Base-by-base conservation (phyloP, 1,284 basidiomycete genomes). In the Ustilago lituana region DNA sequence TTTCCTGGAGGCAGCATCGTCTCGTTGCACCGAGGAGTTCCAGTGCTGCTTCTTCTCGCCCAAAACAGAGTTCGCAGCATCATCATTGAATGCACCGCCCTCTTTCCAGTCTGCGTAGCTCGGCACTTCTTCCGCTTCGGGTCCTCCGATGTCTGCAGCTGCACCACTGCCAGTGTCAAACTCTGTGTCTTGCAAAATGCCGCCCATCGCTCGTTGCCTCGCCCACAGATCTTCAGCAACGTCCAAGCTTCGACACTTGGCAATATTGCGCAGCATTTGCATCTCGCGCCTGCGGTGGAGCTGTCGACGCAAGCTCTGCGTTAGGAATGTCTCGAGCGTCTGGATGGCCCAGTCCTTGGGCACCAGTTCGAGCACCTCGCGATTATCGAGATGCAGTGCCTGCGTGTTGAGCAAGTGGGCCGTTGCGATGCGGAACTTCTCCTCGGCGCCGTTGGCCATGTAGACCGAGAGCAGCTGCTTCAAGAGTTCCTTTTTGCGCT, bases 391-490 rank as follows among this genome's bases (percentile, higher is more conserved):
- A 26, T 78, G 59, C 20, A 55, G 29, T 1, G 77, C 54, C 41
- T 78, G 69, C 17, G 66, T 70, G 38, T 74, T 76, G 31, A 80
- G 70, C 20, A 80, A 59, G 48, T 73, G 76, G 11, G 75, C 63
- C 2, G 73, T 66, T 6, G 74, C 63, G 19, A 61, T 61, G 24
- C 68, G 74, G 37, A 74, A 71, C 26, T 56, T 55, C 12, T 71
- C 51, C 26, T 70, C 57, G 15, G 61, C 58, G 11, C 67, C 67
- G 27, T 70, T 70, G 29, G 46, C 49, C 68, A 71, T 71, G 40
- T 71, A 71, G 12, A 71, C 62, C 1, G 58, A 50, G 1, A 71
- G 63, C n/a, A 71, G 41, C 29, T 63, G 54, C 45, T 71, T 71
- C 12, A 71, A 49, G 3, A 71, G 52, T 36, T 59, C 51, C 35